Evolutionary conservation across 2,329 filamentous ascomycete species (phyloP).

Genomic region (Fusarium coicis): DNA sequence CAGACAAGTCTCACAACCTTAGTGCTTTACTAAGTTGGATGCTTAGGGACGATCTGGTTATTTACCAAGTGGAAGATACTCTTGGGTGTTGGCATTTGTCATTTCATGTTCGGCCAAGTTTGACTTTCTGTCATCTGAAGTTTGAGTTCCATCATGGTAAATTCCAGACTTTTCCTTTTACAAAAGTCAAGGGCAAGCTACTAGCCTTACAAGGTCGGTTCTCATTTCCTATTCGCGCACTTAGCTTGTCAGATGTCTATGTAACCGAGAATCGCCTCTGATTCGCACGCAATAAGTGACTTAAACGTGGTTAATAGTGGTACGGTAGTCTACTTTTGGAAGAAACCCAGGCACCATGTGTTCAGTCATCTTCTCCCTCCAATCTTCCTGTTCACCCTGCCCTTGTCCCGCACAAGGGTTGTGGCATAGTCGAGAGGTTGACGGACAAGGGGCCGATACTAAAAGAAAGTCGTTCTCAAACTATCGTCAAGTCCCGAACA

Average conservation of each 20-base stretch:
- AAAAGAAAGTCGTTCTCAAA: neutral
- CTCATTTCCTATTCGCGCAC: constrained; percentile 11
- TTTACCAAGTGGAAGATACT: neutral
- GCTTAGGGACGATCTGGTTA: neutral
- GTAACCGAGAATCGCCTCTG: constrained; percentile 13
- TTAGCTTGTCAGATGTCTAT: constrained; percentile 19
- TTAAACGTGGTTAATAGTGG: neutral
- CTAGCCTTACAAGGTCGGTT: neutral
- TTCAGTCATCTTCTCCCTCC: constrained; percentile 1
- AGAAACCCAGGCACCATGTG: constrained; percentile 12
- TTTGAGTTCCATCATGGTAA: neutral
- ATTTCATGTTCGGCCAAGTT: neutral
- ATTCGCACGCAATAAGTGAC: constrained; percentile 22
- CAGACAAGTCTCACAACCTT: neutral
- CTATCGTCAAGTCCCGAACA: constrained; percentile 7
- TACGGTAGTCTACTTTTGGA: constrained; percentile 14
- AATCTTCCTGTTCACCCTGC: neutral
- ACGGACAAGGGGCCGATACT: neutral
- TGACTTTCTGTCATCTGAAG: neutral
- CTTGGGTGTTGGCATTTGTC: constrained; percentile 1
- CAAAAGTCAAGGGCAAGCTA: neutral
- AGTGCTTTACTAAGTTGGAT: neutral
- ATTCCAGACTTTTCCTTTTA: constrained; percentile 8
- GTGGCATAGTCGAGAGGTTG: neutral
- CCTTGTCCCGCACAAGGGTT: constrained; percentile 12